Conservation (phyloP, 208 protist genomes). For the Herpetomonas samuelpessoai region DNA sequence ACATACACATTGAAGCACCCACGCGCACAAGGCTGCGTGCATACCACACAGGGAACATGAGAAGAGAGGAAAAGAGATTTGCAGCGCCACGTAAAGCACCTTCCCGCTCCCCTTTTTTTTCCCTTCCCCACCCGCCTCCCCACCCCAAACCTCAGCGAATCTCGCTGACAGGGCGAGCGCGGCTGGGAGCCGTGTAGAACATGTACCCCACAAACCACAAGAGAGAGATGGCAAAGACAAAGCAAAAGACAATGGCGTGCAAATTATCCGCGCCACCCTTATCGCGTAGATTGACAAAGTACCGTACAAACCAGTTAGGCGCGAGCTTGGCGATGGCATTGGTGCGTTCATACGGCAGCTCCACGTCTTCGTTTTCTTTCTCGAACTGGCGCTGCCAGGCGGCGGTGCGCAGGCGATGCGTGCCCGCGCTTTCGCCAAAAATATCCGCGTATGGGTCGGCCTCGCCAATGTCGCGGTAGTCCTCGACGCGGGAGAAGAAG, state of each 20-base stretch:
- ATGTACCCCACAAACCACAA: conserved; percentile 56
- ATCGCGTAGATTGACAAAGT: conserved; percentile 80
- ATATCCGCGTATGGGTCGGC: conserved; percentile 65
- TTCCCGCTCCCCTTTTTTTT: conserved; percentile 6
- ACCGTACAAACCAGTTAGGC: conserved; percentile 86
- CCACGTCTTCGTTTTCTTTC: conserved; percentile 73
- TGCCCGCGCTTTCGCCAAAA: conserved; percentile 59
- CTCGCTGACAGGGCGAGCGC: conserved; percentile 53
- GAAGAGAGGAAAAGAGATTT: background rate
- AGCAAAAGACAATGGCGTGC: conserved; percentile 29
- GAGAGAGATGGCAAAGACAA: conserved; percentile 14
- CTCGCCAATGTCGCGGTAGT: conserved; percentile 81
- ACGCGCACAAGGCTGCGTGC: no score
- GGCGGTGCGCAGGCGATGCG: conserved; percentile 53
- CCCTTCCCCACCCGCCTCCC: background rate
- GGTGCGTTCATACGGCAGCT: conserved; percentile 82
- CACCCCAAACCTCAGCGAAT: conserved; percentile 35
- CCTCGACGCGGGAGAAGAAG: conserved; percentile 49
- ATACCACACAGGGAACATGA: no score
- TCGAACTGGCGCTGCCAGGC: conserved; percentile 90
- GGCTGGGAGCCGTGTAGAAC: conserved; percentile 74
- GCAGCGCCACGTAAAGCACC: background rate
- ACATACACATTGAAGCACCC: no score
- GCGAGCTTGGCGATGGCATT: conserved; percentile 62
- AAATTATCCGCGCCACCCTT: conserved; percentile 59